Conservation (phyloP, 257 asterid species). For the Salvia miltiorrhiza region DNA sequence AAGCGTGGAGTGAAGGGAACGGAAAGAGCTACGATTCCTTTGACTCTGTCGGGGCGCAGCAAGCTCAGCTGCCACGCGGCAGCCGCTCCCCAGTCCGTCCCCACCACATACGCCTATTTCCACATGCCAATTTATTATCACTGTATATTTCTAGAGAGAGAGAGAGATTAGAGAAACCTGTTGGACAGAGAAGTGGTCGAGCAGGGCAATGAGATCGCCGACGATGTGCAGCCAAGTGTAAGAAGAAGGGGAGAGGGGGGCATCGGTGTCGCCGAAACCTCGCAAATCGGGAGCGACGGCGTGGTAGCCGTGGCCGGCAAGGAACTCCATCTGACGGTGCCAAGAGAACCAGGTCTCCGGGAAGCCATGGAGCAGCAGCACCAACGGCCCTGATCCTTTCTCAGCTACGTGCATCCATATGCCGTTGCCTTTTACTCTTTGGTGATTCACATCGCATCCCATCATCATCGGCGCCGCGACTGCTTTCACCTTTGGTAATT, state of each 20-base stretch:
- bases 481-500: too few species aligned
- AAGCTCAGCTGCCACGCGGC: conserved; percentile 53
- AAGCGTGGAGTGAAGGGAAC: conserved; percentile 39
- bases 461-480: conserved; percentile 3
- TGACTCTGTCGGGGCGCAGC: conserved; percentile 43
- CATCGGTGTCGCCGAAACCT: conserved; percentile 50
- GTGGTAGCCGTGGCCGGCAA: conserved; percentile 37
- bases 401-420: conserved; percentile 58
- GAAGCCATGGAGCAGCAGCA: conserved; percentile 53
- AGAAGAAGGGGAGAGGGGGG: conserved; percentile 40
- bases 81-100: conserved; percentile 48
- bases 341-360: conserved; percentile 48
- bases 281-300: conserved; percentile 52
- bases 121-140: neutral
- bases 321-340: conserved; percentile 43
- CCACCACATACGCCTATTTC: conserved; percentile 44
- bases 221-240: conserved; percentile 49
- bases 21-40: conserved; percentile 35
- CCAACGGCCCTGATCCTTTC: conserved; percentile 46
- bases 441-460: conserved; percentile 29
- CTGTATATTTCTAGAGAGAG: neutral
- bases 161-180: conserved; percentile 26
- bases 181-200: conserved; percentile 42
- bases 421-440: conserved; percentile 38
- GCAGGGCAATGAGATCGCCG: conserved; percentile 47